Evolutionary conservation across 805 yeast genomes (phyloP).

Genomic region (Saccharomycopsis selenospora): DNA sequence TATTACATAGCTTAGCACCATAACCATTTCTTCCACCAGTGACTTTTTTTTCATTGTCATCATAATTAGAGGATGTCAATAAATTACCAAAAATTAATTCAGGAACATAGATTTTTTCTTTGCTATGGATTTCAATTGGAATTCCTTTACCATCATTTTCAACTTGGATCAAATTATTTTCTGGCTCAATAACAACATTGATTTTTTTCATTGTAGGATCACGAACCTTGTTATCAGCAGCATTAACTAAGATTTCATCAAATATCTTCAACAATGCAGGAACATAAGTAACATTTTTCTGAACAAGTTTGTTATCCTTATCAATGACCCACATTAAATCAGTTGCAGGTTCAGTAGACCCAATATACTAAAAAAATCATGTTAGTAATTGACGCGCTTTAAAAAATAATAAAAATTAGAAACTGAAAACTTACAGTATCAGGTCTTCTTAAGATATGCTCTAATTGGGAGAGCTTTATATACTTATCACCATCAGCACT

Average conservation of each 20-base stretch:
- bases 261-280: conserved; percentile 96
- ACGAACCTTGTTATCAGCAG: conserved; percentile 96
- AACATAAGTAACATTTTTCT: conserved; percentile 64
- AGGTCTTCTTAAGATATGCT: conserved; percentile 94
- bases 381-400: neutral
- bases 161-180: conserved; percentile 65
- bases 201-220: conserved; percentile 85
- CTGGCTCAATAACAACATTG: conserved; percentile 75
- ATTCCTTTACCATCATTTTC: conserved; percentile 94
- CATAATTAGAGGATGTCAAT: conserved; percentile 91
- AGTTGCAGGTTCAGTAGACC: conserved; percentile 80
- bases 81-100: conserved; percentile 94
- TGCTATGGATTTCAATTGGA: conserved; percentile 87
- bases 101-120: conserved; percentile 90
- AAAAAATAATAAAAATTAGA: neutral
- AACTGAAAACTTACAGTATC: conserved; percentile 47
- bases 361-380: conserved; percentile 48
- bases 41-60: conserved; percentile 90
- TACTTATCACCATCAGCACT: conserved; percentile 49
- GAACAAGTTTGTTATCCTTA: conserved; percentile 46
- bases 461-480: conserved; percentile 90
- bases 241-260: conserved; percentile 94
- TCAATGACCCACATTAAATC: conserved; percentile 83
- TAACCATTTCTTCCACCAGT: conserved; percentile 98
- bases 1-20: conserved; percentile 96